Evolutionary conservation across 768 basidiomycete genomes (phyloP), one percentile per base, ranked within the genome.

Genomic region (Agrocybe praecox): DNA sequence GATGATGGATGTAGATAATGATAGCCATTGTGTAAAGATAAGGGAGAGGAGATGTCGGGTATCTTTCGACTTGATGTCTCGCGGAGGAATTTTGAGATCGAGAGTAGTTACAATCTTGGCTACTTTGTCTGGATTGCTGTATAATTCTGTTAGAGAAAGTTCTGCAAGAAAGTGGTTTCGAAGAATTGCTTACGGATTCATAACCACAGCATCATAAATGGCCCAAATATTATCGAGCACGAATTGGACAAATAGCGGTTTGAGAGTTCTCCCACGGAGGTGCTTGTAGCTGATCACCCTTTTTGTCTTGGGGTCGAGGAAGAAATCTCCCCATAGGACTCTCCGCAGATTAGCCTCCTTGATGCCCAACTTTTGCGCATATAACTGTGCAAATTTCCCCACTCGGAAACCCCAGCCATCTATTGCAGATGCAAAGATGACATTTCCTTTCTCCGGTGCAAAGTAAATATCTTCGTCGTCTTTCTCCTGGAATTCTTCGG

Each of bases 391-490:
- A 65, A 99, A 99, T 68, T 93, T 93, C 45, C 89, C 87, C 8
- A 98, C 80, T 44, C 96, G 84, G 75, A 99, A 99, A 0, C 96
- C 97, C 96, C 96, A 98, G 4, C 96, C 95, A 62, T 98, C 94
- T 54, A 98, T 85, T 3, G 96, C 97, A 26, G 91, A 94, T 0
- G 96, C 92, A 68, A 99, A 99, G 29, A 98, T 81, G 44, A 99
- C 97, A 67, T 98, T 98, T 18, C 97, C 97, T 50, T 85, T 83
- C 67, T 95, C 93, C 0, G 97, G 97, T 0, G 94, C 92, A 63
- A 99, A 98, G 73, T 98, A 98, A 53, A 98, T 88, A 70, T 96
- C 94, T 69, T 96, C 95, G 65, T 98, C 97, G 66, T 98, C 96
- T 69, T 93, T 94, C 72, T 99, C 97, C 65, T 94, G 87, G 70